These are phyloP conservation scores for Gymnopilus junonius DNA, from an alignment of 768 basidiomycete genomes.

Conservation along the genomic window DNA sequence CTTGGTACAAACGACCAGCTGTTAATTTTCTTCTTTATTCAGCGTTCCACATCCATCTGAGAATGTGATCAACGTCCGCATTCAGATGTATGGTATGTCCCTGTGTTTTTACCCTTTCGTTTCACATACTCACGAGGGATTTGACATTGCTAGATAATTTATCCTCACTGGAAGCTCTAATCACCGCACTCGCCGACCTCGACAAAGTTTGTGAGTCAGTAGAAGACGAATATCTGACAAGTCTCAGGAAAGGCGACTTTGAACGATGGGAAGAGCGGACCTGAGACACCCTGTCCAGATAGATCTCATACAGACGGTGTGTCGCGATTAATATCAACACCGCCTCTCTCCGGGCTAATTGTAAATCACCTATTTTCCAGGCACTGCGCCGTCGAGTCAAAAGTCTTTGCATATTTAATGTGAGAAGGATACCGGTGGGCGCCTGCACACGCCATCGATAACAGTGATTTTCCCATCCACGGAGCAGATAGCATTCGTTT, in stretches of 20 bases:
- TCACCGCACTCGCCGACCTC: slow-evolving; percentile 76
- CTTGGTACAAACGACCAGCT: not conserved
- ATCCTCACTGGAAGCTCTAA: slow-evolving; percentile 84
- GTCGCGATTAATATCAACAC: not conserved
- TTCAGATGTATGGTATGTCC: slow-evolving; percentile 97
- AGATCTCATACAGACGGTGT: not conserved
- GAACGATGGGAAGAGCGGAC: slow-evolving; percentile 76
- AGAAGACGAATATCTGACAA: slow-evolving; percentile 67
- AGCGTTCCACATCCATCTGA: slow-evolving; percentile 97
- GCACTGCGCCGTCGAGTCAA: not conserved
- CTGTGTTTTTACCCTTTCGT: not conserved
- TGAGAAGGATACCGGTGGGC: not conserved
- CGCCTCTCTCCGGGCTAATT: not conserved
- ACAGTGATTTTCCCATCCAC: not conserved
- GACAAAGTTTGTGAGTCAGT: slow-evolving; percentile 77
- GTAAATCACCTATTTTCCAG: not conserved
- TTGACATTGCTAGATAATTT: slow-evolving; percentile 63
- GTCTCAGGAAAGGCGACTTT: slow-evolving; percentile 55
- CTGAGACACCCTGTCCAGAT: slow-evolving; percentile 29
- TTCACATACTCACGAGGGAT: not conserved
- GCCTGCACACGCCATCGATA: not conserved
- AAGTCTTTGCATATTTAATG: not conserved
- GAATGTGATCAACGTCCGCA: slow-evolving; percentile 94
- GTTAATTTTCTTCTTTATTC: not conserved
- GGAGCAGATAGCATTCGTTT: not conserved